Evolutionary conservation across 139 green algal species (phyloP).

Genomic region (Closterium sp.): DNA sequence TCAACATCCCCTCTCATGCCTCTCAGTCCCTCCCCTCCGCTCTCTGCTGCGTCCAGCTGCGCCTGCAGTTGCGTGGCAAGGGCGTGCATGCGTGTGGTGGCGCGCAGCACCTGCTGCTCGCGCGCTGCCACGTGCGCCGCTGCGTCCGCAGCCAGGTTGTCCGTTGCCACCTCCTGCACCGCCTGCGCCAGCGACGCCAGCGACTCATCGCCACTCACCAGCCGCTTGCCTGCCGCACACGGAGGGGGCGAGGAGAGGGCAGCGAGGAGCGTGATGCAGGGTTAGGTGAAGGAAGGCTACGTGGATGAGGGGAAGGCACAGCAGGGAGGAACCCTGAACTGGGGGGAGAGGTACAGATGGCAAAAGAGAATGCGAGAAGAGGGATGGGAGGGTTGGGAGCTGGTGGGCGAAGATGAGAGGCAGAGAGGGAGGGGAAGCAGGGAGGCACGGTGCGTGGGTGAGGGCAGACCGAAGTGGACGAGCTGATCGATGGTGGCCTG

Average conservation of each 20-base stretch:
- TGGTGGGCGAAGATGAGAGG: neutral
- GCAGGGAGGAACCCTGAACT: no score
- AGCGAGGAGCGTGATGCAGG: no score
- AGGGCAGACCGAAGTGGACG: constrained; percentile 1
- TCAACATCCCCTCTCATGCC: neutral
- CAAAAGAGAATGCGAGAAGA: no score
- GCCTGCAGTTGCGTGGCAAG: neutral
- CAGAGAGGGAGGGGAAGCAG: no score
- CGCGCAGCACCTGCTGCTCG: neutral
- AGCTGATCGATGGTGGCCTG: constrained; percentile 30
- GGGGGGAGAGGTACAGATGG: no score
- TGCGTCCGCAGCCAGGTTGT: neutral
- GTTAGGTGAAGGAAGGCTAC: no score
- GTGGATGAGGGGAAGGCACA: no score
- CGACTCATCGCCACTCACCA: neutral
- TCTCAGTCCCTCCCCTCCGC: neutral
- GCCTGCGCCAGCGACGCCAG: neutral
- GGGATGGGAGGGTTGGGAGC: neutral
- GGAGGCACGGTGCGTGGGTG: neutral
- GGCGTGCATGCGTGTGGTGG: neutral
- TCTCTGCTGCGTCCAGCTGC: neutral
- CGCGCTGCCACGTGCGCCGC: neutral
- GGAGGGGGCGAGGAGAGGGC: no score
- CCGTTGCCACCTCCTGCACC: neutral
- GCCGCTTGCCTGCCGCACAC: neutral